These are phyloP conservation scores for Trichosporon sp. DNA, from an alignment of 1,284 basidiomycete species.

Conservation along the genomic window DNA sequence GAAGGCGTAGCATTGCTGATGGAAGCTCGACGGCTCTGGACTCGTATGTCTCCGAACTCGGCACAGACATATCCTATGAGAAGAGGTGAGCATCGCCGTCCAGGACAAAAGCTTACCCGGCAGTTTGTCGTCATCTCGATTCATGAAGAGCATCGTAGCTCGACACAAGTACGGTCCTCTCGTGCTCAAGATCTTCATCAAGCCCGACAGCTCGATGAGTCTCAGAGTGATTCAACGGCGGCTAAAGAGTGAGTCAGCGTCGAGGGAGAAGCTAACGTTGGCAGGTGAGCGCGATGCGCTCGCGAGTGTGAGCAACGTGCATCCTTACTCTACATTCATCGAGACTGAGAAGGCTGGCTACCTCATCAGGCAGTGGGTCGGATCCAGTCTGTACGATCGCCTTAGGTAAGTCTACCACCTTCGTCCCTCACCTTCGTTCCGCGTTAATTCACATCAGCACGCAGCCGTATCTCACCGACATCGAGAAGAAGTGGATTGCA, in stretches of 20 bases:
- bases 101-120: constrained; percentile 43
- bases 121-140: constrained; percentile 76
- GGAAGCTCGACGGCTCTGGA: constrained; percentile 70
- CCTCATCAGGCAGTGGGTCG: constrained; percentile 90
- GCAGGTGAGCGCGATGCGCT: constrained; percentile 82
- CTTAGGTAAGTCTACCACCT: constrained; percentile 74
- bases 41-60: constrained; percentile 84
- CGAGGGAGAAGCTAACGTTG: constrained; percentile 21
- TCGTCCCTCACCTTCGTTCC: neutral
- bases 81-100: constrained; percentile 67
- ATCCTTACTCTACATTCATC: constrained; percentile 85
- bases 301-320: constrained; percentile 80
- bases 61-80: constrained; percentile 82
- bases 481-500: constrained; percentile 98
- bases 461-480: constrained; percentile 83
- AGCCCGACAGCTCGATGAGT: constrained; percentile 72
- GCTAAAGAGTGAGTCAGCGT: constrained; percentile 64
- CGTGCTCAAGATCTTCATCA: constrained; percentile 79
- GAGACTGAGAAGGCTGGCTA: constrained; percentile 98
- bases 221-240: constrained; percentile 69
- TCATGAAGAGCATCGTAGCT: constrained; percentile 87
- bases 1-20: neutral
- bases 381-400: constrained; percentile 93
- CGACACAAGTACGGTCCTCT: constrained; percentile 71
- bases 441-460: constrained; percentile 65